Conservation (phyloP, 192 early-diverging fungal genomes). For the Helicostylum pulchrum region DNA sequence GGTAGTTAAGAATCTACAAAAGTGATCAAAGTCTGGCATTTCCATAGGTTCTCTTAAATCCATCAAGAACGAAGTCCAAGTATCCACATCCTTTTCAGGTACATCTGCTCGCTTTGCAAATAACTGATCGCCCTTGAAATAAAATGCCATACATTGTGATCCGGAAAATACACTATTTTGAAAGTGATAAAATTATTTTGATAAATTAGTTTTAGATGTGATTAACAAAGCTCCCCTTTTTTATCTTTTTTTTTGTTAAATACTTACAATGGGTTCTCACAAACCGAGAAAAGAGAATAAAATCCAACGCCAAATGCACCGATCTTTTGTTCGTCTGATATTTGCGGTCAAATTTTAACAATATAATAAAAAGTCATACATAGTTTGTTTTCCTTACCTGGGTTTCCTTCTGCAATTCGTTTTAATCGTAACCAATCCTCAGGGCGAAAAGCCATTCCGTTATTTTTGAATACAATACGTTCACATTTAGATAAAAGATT, state of each 20-base stretch:
- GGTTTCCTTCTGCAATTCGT: slow-evolving; percentile 91
- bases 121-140: slow-evolving; percentile 85
- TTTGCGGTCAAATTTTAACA: not conserved
- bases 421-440: slow-evolving; percentile 82
- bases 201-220: not conserved
- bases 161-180: slow-evolving; percentile 62
- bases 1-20: slow-evolving; percentile 64
- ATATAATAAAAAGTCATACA: not conserved
- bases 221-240: too few species aligned
- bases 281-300: slow-evolving; percentile 86
- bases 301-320: slow-evolving; percentile 83
- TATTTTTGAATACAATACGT: slow-evolving; percentile 71
- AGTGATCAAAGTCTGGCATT: slow-evolving; percentile 61
- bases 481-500: slow-evolving; percentile 44
- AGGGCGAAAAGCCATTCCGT: slow-evolving; percentile 74
- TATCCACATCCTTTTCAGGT: slow-evolving; percentile 39
- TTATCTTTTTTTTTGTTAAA: too few species aligned
- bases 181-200: not conserved
- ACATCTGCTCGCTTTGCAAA: slow-evolving; percentile 69
- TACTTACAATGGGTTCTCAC: slow-evolving; percentile 82
- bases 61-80: slow-evolving; percentile 76
- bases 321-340: slow-evolving; percentile 55
- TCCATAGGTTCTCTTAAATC: slow-evolving; percentile 72
- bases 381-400: slow-evolving; percentile 53
- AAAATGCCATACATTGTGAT: slow-evolving; percentile 80